Evolutionary conservation across 2,329 filamentous ascomycete species (phyloP).

Genomic region (Pyrenochaeta sp.): DNA sequence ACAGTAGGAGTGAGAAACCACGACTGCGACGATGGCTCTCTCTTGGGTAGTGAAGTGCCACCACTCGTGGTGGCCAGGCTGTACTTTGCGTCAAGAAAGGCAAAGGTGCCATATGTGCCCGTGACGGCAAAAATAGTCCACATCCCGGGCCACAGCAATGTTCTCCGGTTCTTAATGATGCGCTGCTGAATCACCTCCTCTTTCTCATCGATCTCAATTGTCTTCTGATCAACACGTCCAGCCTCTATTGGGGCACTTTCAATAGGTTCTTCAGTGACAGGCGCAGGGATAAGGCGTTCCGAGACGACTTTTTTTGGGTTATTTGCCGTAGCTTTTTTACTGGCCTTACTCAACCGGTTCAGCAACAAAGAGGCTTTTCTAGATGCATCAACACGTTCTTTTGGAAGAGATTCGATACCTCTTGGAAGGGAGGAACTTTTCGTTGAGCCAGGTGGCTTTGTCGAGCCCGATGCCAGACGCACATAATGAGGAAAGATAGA

Average conservation of each 20-base stretch:
- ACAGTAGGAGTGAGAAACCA: constrained; percentile 21
- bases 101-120: constrained; percentile 14
- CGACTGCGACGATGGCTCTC: constrained; percentile 10
- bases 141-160: constrained; percentile 18
- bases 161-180: constrained; percentile 13
- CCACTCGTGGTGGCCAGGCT: not conserved
- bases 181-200: constrained; percentile 9
- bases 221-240: not conserved
- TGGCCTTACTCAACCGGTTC: not conserved
- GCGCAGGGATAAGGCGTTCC: not conserved
- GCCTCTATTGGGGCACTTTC: not conserved
- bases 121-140: constrained; percentile 18
- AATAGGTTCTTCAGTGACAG: not conserved
- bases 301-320: not conserved
- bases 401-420: not conserved
- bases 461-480: not conserved
- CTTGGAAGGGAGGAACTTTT: not conserved
- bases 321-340: not conserved
- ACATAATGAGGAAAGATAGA: not conserved
- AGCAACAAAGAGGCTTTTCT: constrained; percentile 1
- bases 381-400: not conserved
- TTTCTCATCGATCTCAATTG: not conserved
- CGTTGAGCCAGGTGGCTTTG: not conserved
- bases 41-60: constrained; percentile 4
- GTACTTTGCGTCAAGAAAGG: constrained; percentile 17